Evolutionary conservation across 306 rosid species (phyloP).

Genomic region (Cicer pinnatifidum): DNA sequence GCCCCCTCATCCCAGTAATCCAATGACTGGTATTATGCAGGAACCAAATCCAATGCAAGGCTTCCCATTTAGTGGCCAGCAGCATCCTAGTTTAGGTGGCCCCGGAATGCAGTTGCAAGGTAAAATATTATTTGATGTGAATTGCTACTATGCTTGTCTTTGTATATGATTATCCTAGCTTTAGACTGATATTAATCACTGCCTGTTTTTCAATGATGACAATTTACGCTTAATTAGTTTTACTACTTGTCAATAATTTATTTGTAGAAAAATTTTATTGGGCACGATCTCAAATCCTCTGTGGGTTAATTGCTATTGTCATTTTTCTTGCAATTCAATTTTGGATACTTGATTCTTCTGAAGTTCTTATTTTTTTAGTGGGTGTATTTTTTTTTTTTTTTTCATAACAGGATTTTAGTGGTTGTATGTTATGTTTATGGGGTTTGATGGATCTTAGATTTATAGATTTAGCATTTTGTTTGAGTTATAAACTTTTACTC

Average conservation of each 20-base stretch:
- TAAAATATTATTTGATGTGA: constrained; percentile 42
- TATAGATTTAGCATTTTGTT: neutral
- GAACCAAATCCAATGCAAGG: constrained; percentile 70
- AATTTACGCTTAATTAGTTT: neutral
- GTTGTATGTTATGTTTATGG: constrained; percentile 28
- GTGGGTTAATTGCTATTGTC: neutral
- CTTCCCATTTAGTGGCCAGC: constrained; percentile 67
- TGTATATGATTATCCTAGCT: constrained; percentile 18
- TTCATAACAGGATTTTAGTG: neutral
- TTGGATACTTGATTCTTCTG: constrained; percentile 18
- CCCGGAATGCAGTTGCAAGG: constrained; percentile 75
- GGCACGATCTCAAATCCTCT: constrained; percentile 22
- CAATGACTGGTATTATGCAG: constrained; percentile 63
- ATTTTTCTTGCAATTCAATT: neutral
- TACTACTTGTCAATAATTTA: neutral
- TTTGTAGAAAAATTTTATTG: constrained; percentile 32
- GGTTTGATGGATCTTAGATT: constrained; percentile 25
- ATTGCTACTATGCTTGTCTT: neutral
- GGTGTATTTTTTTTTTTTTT: neutral
- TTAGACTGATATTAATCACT: neutral
- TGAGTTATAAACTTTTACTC: constrained; percentile 3
- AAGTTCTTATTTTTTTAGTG: constrained; percentile 5
- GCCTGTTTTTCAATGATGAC: constrained; percentile 12
- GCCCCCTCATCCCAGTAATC: constrained; percentile 61
- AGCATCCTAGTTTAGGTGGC: constrained; percentile 64